A percentile compares a stretch with the other conserved stretches of the same genome.
These are phyloP conservation scores for Starmerella etchellsii DNA, from an alignment of 805 yeast genomes.

Conservation along the genomic window DNA sequence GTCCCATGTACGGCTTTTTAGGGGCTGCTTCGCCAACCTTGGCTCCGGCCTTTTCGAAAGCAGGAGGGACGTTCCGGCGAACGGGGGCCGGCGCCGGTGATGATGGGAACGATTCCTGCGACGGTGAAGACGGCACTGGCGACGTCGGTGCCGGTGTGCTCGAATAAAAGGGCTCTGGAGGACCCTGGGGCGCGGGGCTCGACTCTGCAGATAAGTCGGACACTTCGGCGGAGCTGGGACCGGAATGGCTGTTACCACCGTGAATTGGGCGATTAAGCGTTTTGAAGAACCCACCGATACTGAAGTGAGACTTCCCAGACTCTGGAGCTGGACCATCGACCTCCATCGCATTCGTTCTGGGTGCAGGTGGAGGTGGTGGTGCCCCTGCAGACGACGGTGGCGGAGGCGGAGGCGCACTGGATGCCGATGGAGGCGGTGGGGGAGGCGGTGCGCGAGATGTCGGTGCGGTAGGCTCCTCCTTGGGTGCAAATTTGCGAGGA, in stretches of 20 bases:
- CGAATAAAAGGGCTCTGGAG: constrained; percentile 7
- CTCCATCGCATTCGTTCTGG: not conserved
- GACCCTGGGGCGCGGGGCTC: constrained; percentile 16
- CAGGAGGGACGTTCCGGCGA: constrained; percentile 17
- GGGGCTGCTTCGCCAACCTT: constrained; percentile 10
- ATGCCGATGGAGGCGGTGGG: constrained; percentile 25
- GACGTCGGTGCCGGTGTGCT: constrained; percentile 14
- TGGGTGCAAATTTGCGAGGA: constrained; percentile 40
- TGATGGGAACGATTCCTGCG: constrained; percentile 11
- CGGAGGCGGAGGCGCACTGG: constrained; percentile 5
- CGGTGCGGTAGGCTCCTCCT: constrained; percentile 5
- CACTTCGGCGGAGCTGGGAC: not conserved
- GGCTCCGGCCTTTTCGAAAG: constrained; percentile 12
- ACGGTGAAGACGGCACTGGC: constrained; percentile 6
- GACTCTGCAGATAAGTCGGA: constrained; percentile 9
- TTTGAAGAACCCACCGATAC: constrained; percentile 14
- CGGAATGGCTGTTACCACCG: not conserved
- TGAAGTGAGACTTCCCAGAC: constrained; percentile 1
- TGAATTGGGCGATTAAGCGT: not conserved
- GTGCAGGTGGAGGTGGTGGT: constrained; percentile 8
- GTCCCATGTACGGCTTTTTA: constrained; percentile 1
- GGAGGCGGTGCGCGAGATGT: constrained; percentile 23
- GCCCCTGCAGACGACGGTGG: constrained; percentile 8
- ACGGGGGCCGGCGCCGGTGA: constrained; percentile 5
- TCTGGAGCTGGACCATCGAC: constrained; percentile 10